Base-by-base conservation (phyloP, 1,139 yeast genomes). In the Candida mesenterica region DNA sequence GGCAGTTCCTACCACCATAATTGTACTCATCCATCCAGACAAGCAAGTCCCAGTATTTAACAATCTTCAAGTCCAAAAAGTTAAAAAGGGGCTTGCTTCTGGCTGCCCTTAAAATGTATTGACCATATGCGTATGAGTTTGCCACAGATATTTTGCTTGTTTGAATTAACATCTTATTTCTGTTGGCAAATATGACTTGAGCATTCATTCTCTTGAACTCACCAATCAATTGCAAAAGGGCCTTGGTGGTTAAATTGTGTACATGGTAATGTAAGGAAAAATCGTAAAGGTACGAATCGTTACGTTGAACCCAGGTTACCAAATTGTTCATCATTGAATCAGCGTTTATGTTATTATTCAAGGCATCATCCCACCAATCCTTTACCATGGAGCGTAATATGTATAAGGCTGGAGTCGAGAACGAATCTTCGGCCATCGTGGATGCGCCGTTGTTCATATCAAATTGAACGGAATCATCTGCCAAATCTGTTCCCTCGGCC, bases 11-110 rank as follows among this genome's bases (percentile, higher is more conserved):
- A 4, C 98, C 99, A 29, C 95, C 87, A 57, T 70, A 89, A 52
- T 94, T 94, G 49, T 75, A 79, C 48, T 83, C 82, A 56, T 94
- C 97, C 95, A 90, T 87, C 97, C 98, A 94, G 3, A 92, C 65
- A 43, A 94, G 65, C 13, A 85, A 55, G 57, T 92, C 97, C 98
- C 98, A 92, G 53, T 88, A 90, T 48, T 79, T 79, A 12, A 72
- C 73, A 32, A 92, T 82, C 20, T 68, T 65, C 48, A 94, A 62
- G 48, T 90, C 97, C 48, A 94, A 63, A 55, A 82, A 89, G 48
- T 83, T 80, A 60, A 92, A 92, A 43, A 89, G 61, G 0, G 96
- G 94, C 50, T 82, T 85, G 1, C 88, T 72, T 48, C 96, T 71
- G 4, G 90, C 79, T 2, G 95, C 80, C 46, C 86, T 84, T 30